Percentiles rank a stretch among this genome's conserved stretches.
phyloP scores from a whole-genome alignment of 2,329 filamentous ascomycete species.

The Exophiala mesophila region DNA sequence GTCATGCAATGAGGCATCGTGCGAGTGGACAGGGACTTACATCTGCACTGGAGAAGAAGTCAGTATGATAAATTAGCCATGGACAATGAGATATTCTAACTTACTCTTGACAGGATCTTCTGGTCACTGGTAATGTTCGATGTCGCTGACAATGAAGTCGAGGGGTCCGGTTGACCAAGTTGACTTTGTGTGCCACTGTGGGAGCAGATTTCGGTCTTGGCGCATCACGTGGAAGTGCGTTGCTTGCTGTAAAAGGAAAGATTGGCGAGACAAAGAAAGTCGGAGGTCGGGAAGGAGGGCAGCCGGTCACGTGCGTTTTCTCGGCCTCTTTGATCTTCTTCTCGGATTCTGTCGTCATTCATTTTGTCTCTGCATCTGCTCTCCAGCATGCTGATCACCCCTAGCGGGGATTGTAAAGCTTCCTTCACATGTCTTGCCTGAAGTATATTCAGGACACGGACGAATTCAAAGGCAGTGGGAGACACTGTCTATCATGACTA shows the following conservation, averaged over 20 bases:
- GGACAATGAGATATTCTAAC: not conserved
- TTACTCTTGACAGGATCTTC: conserved; percentile 27
- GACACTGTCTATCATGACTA: not conserved
- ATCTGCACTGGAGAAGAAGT: conserved; percentile 68
- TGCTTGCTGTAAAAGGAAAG: no score
- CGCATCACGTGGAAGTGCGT: not conserved
- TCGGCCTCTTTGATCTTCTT: no score
- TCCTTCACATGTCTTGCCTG: no score
- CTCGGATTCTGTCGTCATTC: not conserved
- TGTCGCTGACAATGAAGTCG: conserved; percentile 5
- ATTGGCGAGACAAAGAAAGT: no score
- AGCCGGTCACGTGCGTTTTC: no score
- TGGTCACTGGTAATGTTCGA: conserved; percentile 13
- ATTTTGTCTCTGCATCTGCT: not conserved
- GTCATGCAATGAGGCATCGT: not conserved
- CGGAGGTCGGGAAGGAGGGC: no score
- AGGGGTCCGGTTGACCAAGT: conserved; percentile 5
- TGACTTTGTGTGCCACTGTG: conserved; percentile 4
- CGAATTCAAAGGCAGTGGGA: no score
- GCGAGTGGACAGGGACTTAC: conserved; percentile 52
- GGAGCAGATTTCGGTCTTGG: not conserved
- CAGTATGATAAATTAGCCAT: conserved; percentile 4
- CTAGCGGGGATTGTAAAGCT: no score
- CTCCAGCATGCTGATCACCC: no score
- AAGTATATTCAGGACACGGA: no score